These are phyloP conservation scores for Wolfiporia cocos DNA, from an alignment of 1,284 basidiomycete genomes.

Conservation along the genomic window DNA sequence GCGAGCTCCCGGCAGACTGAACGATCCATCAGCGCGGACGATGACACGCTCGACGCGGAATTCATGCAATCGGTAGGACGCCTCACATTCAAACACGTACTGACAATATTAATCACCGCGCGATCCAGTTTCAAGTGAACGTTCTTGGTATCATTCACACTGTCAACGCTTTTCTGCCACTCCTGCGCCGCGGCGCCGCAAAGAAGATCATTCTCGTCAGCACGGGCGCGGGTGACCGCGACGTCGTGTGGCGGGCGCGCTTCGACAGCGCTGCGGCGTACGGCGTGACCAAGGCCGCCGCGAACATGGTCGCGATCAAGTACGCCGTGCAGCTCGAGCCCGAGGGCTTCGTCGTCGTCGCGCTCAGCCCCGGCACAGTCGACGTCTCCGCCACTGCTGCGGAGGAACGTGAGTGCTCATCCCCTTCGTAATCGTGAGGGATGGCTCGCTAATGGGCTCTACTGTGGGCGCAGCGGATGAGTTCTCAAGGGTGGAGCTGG, in stretches of 20 bases:
- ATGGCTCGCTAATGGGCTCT: not conserved
- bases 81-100: not conserved
- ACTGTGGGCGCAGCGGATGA: not conserved
- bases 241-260: slow-evolving; percentile 17
- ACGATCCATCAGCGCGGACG: slow-evolving; percentile 10
- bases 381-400: slow-evolving; percentile 1
- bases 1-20: no score
- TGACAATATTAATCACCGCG: not conserved
- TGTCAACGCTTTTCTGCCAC: slow-evolving; percentile 31
- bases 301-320: slow-evolving; percentile 34
- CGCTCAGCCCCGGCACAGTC: slow-evolving; percentile 32
- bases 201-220: slow-evolving; percentile 34
- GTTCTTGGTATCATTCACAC: slow-evolving; percentile 31
- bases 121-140: slow-evolving; percentile 28
- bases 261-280: slow-evolving; percentile 21
- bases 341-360: slow-evolving; percentile 32
- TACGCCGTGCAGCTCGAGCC: slow-evolving; percentile 28
- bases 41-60: slow-evolving; percentile 12
- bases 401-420: not conserved
- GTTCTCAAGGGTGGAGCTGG: not conserved
- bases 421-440: not conserved
- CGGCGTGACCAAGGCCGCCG: slow-evolving; percentile 30
- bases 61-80: slow-evolving; percentile 12
- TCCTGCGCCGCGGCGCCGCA: slow-evolving; percentile 27
- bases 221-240: slow-evolving; percentile 25